These are phyloP conservation scores for Conoideocrella luteorostrata DNA, from an alignment of 2,329 filamentous ascomycete species.

Conservation along the genomic window DNA sequence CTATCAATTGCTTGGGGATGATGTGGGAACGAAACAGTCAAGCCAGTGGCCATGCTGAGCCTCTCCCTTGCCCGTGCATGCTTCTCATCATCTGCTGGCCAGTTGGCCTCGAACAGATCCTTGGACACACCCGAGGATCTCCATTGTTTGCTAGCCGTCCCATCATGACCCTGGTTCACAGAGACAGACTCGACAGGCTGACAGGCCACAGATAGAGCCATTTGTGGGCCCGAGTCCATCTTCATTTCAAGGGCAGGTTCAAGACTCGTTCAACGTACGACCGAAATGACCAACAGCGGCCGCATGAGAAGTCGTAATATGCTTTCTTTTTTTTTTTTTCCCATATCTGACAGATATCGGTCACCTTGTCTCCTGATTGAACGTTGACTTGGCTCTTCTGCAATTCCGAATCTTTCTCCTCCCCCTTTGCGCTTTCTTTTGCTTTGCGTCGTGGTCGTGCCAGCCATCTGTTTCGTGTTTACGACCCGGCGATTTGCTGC, in stretches of 20 bases:
- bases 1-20: neutral
- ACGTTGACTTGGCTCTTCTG: neutral
- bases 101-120: neutral
- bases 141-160: too few relatives aligned
- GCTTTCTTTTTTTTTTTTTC: too few relatives aligned
- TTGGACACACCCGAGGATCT: constrained; percentile 1
- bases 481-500: neutral
- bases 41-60: neutral
- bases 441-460: neutral
- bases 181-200: too few relatives aligned
- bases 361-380: neutral
- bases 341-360: neutral
- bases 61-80: neutral
- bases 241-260: too few relatives aligned
- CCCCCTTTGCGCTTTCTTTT: neutral
- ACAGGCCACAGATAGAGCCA: too few relatives aligned
- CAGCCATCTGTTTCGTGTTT: neutral
- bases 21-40: neutral
- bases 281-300: too few relatives aligned
- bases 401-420: neutral
- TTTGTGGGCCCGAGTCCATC: too few relatives aligned
- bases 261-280: too few relatives aligned
- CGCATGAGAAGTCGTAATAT: too few relatives aligned
- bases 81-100: neutral
- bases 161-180: too few relatives aligned